phyloP scores from a whole-genome alignment of 2,329 filamentous ascomycete genomes.

The Aspergillus sp. region DNA sequence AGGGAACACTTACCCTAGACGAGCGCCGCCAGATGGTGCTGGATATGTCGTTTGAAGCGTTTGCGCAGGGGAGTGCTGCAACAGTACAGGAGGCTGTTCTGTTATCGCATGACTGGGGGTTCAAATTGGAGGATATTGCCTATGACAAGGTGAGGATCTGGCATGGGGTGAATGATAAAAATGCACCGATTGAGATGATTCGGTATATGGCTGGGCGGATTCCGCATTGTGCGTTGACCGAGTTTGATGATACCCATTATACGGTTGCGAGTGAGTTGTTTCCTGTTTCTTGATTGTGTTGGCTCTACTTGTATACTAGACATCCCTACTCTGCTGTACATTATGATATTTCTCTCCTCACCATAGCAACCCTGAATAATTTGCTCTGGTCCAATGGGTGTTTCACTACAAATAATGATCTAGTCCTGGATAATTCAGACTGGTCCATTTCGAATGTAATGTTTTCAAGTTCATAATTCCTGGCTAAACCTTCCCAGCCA shows the following conservation, averaged over 20 bases:
- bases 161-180: constrained; percentile 31
- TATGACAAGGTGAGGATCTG: constrained; percentile 29
- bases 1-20: background rate
- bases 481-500: background rate
- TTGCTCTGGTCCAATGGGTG: background rate
- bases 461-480: too few species aligned
- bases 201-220: constrained; percentile 40
- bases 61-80: constrained; percentile 25
- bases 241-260: constrained; percentile 30
- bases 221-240: constrained; percentile 32
- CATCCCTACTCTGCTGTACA: too few species aligned
- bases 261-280: background rate
- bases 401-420: background rate
- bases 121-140: constrained; percentile 25
- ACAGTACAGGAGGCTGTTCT: constrained; percentile 28
- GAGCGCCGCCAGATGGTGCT: constrained; percentile 3
- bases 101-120: constrained; percentile 30
- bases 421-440: background rate
- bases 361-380: too few species aligned
- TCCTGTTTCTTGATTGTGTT: background rate
- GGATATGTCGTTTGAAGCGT: constrained; percentile 24
- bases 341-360: too few species aligned
- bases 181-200: constrained; percentile 31
- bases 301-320: background rate
- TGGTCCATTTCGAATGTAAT: too few species aligned